These are phyloP conservation scores for Metschnikowia sp. DNA, from an alignment of 805 yeast genomes.

Conservation along the genomic window DNA sequence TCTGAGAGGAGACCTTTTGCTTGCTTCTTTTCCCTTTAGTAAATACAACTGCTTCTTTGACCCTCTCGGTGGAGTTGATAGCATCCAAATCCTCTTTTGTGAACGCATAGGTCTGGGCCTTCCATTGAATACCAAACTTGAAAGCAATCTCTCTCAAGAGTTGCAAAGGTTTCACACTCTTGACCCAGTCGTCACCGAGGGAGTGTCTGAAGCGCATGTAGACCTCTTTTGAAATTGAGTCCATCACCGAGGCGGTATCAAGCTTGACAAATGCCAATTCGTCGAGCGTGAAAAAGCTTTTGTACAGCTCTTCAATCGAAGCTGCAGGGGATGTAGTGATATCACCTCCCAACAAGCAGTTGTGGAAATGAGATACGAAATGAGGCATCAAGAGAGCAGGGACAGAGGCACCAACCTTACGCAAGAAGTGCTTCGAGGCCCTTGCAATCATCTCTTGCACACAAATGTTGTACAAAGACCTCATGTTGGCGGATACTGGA, in stretches of 20 bases:
- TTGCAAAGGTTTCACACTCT: conserved; percentile 36
- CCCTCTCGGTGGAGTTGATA: conserved; percentile 24
- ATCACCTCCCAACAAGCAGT: conserved; percentile 57
- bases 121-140: conserved; percentile 87
- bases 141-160: conserved; percentile 68
- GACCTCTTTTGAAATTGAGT: conserved; percentile 51
- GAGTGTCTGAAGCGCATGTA: conserved; percentile 58
- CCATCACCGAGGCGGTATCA: conserved; percentile 44
- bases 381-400: conserved; percentile 57
- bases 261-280: conserved; percentile 43
- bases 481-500: conserved; percentile 41
- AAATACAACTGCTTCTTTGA: conserved; percentile 11
- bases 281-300: conserved; percentile 39
- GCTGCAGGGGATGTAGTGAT: conserved; percentile 41
- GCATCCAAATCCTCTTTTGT: conserved; percentile 39
- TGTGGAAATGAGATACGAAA: conserved; percentile 68
- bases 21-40: conserved; percentile 32
- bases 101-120: conserved; percentile 47
- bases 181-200: conserved; percentile 50
- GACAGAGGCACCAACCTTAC: conserved; percentile 40
- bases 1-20: conserved; percentile 18
- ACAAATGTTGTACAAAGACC: conserved; percentile 46
- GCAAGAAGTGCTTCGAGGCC: conserved; percentile 70
- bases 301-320: conserved; percentile 39
- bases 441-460: conserved; percentile 76